phyloP scores from a whole-genome alignment of 106 monocot genomes.

The Dioscorea dumetorum region DNA sequence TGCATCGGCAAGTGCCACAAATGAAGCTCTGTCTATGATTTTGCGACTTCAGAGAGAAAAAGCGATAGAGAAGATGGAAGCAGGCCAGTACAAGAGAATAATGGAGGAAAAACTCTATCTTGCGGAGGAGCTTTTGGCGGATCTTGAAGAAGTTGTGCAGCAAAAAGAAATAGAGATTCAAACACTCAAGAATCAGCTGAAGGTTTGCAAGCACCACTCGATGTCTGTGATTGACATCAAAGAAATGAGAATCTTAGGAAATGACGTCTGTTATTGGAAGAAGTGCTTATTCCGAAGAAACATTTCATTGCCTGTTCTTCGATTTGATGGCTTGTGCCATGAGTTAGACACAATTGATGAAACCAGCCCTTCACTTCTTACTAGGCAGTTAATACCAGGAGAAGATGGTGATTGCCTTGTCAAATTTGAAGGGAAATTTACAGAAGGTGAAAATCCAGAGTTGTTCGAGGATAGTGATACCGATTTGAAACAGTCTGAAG shows the following conservation, averaged over 20 bases:
- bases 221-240: slow-evolving; percentile 12
- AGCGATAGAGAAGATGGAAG: slow-evolving; percentile 80
- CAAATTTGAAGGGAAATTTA: not conserved
- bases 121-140: slow-evolving; percentile 35
- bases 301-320: slow-evolving; percentile 37
- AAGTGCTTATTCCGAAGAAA: slow-evolving; percentile 27
- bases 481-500: slow-evolving; percentile 6
- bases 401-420: too few relatives aligned
- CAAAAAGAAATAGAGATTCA: slow-evolving; percentile 75
- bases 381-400: too few relatives aligned
- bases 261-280: slow-evolving; percentile 5
- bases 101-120: slow-evolving; percentile 70
- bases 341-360: slow-evolving; percentile 26
- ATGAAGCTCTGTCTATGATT: slow-evolving; percentile 81
- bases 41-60: slow-evolving; percentile 77
- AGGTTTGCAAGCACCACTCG: slow-evolving; percentile 26
- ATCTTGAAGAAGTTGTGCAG: slow-evolving; percentile 56
- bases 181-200: slow-evolving; percentile 37
- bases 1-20: slow-evolving; percentile 74
- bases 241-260: slow-evolving; percentile 8
- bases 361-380: not conserved
- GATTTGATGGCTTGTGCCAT: slow-evolving; percentile 14
- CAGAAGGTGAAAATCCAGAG: not conserved
- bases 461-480: not conserved
- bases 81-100: slow-evolving; percentile 78